Evolutionary conservation across 2,329 filamentous ascomycete genomes (phyloP), one percentile per base, ranked within the genome.

Genomic region (Colletotrichum lentis): DNA sequence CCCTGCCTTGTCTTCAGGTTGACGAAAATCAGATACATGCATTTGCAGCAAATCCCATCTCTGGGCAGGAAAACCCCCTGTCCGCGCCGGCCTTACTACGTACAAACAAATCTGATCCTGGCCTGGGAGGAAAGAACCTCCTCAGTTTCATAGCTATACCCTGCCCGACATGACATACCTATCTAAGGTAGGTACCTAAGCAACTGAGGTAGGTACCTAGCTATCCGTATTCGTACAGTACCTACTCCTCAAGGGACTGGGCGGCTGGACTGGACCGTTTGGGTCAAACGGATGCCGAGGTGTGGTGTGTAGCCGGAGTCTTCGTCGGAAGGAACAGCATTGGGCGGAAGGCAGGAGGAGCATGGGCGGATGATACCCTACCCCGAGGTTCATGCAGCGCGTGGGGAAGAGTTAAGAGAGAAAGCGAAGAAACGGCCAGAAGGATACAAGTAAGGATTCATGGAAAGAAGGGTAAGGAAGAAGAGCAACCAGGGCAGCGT

Each of bases 301-400:
- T 41, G 50, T n/a, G 44, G 18, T 63, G 44, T 35, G 35, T 52
- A 7, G 11, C 54, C 58, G 64, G 58, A 62, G 58, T 31, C 52
- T 62, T 50, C 37, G 43, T 59, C 52, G 64, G n/a, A 22, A 37
- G 14, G 35, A 39, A 55, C 24, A 47, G 20, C 11, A 66, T 66
- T 66, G 58, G 63, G 18, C 12, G 20, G 5, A 22, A 47, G 31
- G 27, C n/a, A 20, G 3, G n/a, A 52, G 49, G 5, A 44, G 4
- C 31, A 18, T 24, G 12, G 27, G 27, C 24, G 11, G n/a, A 41
- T 11, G 11, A 11, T n/a, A 35, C 27, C 12, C 10, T 57, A 31
- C 6, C 6, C 41, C 20, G 3, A 47, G 54, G 20, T 46, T 20
- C 27, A 31, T 31, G 27, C 27, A 20, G 16, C 11, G 44, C 10